Percentiles rank a stretch among this genome's conserved stretches.
These are phyloP conservation scores for Mortierella sp. DNA, from an alignment of 371 early-diverging fungal species.

Conservation along the genomic window DNA sequence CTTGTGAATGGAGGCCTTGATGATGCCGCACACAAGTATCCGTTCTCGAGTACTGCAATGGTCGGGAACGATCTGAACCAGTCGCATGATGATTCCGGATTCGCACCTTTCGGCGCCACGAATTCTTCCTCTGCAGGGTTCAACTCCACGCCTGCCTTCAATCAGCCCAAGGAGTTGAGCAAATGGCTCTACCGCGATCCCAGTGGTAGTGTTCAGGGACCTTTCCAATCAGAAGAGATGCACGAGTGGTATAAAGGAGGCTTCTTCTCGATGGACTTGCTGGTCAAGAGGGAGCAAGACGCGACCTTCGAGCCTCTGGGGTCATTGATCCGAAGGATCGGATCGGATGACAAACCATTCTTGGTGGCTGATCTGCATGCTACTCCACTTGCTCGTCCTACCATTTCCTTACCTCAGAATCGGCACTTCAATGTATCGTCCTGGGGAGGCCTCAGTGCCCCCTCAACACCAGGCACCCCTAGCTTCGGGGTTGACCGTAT, in stretches of 20 bases:
- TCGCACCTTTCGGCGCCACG: constrained; percentile 18
- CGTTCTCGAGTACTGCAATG: not conserved
- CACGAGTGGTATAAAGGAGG: constrained; percentile 89
- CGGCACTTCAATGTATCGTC: constrained; percentile 1
- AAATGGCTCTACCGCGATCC: constrained; percentile 89
- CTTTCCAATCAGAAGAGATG: constrained; percentile 85
- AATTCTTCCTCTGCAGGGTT: constrained; percentile 4
- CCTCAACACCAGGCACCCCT: constrained; percentile 46
- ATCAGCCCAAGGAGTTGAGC: constrained; percentile 54
- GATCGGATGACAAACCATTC: constrained; percentile 75
- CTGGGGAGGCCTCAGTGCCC: constrained; percentile 48
- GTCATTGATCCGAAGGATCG: constrained; percentile 67
- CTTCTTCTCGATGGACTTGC: constrained; percentile 77
- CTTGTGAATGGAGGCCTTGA: too few species aligned
- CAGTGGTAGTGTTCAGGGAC: constrained; percentile 75
- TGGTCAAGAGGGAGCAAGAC: constrained; percentile 81
- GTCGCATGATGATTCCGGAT: constrained; percentile 32
- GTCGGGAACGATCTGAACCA: not conserved
- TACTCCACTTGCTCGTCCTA: constrained; percentile 15
- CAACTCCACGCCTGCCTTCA: constrained; percentile 16
- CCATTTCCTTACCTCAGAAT: constrained; percentile 25
- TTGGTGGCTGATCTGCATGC: constrained; percentile 54
- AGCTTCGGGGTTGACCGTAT: constrained; percentile 47
- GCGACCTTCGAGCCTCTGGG: constrained; percentile 75
- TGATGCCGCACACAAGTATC: constrained; percentile 5